Evolutionary conservation across 352 stramenopile species (phyloP).

Genomic region (Globisporangium paddicum): DNA sequence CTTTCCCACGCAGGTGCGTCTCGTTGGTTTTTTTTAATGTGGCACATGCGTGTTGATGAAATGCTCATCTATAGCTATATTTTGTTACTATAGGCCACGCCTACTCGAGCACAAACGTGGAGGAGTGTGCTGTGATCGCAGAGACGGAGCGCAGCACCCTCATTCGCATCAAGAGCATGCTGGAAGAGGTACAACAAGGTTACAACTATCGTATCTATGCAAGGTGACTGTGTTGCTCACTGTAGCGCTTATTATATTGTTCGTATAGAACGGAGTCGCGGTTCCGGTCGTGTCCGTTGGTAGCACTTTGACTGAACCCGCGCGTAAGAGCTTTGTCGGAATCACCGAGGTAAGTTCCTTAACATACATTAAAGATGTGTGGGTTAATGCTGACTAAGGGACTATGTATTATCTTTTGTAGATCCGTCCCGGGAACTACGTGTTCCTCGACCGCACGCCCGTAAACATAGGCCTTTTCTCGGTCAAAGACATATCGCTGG

Average conservation of each 20-base stretch:
- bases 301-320: constrained; percentile 61
- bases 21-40: background rate
- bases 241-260: background rate
- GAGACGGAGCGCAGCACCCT: constrained; percentile 60
- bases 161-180: constrained; percentile 51
- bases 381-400: too few relatives aligned
- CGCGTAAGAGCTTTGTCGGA: constrained; percentile 50
- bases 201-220: background rate
- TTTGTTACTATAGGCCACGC: constrained; percentile 63
- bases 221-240: background rate
- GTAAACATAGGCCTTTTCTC: constrained; percentile 59
- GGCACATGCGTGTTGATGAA: background rate
- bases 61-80: too few relatives aligned
- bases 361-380: background rate
- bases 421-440: constrained; percentile 71
- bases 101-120: constrained; percentile 44
- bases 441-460: constrained; percentile 72
- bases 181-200: constrained; percentile 28
- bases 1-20: constrained; percentile 49
- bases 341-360: constrained; percentile 55
- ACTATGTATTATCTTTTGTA: too few relatives aligned
- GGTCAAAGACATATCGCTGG: constrained; percentile 54
- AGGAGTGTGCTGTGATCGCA: constrained; percentile 44
- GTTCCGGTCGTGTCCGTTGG: constrained; percentile 60
- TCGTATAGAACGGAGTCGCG: constrained; percentile 40